A percentile compares a stretch with the other conserved stretches of the same genome.
These are phyloP conservation scores for Phytophthora nicotianae DNA, from an alignment of 352 stramenopile species.

Conservation along the genomic window DNA sequence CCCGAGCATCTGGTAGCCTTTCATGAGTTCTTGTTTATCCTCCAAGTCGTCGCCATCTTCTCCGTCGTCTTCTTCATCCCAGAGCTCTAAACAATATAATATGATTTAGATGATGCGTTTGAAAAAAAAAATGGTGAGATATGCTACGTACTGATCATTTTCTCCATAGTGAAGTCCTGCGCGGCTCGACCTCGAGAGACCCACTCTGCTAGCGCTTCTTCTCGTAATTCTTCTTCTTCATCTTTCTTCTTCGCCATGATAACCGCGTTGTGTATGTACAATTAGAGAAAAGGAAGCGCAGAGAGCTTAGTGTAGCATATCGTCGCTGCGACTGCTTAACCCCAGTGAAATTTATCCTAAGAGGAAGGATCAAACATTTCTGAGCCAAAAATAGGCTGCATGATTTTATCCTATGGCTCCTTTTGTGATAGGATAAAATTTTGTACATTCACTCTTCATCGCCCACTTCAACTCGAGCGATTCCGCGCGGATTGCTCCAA, in stretches of 20 bases:
- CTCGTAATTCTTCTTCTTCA: conserved; percentile 57
- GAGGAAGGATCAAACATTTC: too few species aligned
- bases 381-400: too few species aligned
- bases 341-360: too few species aligned
- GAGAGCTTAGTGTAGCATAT: conserved; percentile 10
- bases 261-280: conserved; percentile 1
- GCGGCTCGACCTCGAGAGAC: conserved; percentile 58
- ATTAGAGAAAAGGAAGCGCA: neutral
- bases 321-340: neutral
- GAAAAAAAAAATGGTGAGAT: too few species aligned
- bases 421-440: too few species aligned
- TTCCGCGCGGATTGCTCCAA: too few species aligned
- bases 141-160: conserved; percentile 65
- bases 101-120: neutral
- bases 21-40: conserved; percentile 71
- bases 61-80: conserved; percentile 64
- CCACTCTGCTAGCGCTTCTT: conserved; percentile 81
- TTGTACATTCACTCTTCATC: too few species aligned
- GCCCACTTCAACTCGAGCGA: too few species aligned
- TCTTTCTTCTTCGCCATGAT: conserved; percentile 16
- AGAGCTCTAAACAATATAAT: conserved; percentile 48
- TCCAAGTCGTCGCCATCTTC: conserved; percentile 51
- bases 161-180: conserved; percentile 77
- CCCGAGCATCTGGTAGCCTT: conserved; percentile 51
- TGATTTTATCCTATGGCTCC: too few species aligned